phyloP scores from a whole-genome alignment of 2,329 filamentous ascomycete genomes.

The Colletotrichum plurivorum region DNA sequence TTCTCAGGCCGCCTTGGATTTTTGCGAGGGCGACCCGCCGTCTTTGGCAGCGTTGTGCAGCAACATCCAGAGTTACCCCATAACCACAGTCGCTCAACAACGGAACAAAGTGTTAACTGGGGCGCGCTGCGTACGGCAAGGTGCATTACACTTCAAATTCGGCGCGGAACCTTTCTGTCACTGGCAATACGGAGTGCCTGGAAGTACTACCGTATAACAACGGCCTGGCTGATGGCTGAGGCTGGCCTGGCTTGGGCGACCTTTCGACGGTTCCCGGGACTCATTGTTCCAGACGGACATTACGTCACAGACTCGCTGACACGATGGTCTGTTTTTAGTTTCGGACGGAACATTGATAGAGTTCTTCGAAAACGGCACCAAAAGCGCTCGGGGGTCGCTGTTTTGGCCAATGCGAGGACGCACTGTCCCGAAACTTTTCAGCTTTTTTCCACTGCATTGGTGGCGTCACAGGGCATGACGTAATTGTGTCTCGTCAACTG shows the following conservation, averaged over 20 bases:
- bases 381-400: slow-evolving; percentile 15
- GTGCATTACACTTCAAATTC: too few relatives aligned
- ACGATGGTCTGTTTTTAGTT: slow-evolving; percentile 25
- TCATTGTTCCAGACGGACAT: slow-evolving; percentile 13
- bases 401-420: slow-evolving; percentile 23
- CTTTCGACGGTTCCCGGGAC: neutral
- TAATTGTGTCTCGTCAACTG: slow-evolving; percentile 26
- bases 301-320: slow-evolving; percentile 27
- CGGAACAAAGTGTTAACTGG: too few relatives aligned
- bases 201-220: too few relatives aligned
- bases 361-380: slow-evolving; percentile 34
- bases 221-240: too few relatives aligned
- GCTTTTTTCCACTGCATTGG: slow-evolving; percentile 15
- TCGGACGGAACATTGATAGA: slow-evolving; percentile 35
- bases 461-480: slow-evolving; percentile 37
- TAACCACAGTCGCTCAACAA: too few relatives aligned
- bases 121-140: too few relatives aligned
- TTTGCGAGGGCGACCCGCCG: too few relatives aligned
- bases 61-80: too few relatives aligned
- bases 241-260: too few relatives aligned
- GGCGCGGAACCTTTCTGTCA: too few relatives aligned
- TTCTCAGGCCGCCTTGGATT: neutral
- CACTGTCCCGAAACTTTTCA: slow-evolving; percentile 31
- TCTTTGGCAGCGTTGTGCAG: too few relatives aligned
- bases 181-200: too few relatives aligned